Conservation (phyloP, 441 rosid genomes). For the Pelargonium citronellum region DNA sequence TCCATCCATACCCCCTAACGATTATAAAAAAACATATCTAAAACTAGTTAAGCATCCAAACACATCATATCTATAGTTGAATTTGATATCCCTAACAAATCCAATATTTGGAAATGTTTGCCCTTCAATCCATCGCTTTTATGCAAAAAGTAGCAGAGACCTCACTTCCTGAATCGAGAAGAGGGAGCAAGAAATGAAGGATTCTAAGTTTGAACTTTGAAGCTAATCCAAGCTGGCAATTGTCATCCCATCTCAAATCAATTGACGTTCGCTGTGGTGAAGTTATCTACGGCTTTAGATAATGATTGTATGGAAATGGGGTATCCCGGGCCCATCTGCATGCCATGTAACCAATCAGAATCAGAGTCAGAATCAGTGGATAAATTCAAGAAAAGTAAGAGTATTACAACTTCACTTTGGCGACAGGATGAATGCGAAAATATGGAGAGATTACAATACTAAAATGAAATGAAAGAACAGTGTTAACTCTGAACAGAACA, state of each 20-base stretch:
- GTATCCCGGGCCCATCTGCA: conserved; percentile 90
- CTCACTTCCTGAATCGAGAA: conserved; percentile 1
- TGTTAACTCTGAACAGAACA: neutral
- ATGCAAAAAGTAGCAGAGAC: neutral
- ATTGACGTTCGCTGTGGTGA: conserved; percentile 47
- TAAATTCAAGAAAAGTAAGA: neutral
- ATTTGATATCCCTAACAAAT: no score
- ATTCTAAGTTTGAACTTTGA: conserved; percentile 17
- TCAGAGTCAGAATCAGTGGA: neutral
- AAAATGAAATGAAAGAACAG: neutral
- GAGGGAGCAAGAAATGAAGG: conserved; percentile 1
- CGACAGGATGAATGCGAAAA: no score
- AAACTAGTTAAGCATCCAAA: no score
- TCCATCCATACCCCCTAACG: no score
- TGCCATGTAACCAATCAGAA: conserved; percentile 3
- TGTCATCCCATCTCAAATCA: conserved; percentile 15
- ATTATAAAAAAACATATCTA: no score
- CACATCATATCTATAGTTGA: no score
- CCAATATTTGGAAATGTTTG: no score
- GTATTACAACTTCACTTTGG: neutral
- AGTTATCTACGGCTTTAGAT: conserved; percentile 85
- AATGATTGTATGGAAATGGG: conserved; percentile 78
- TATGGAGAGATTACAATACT: no score
- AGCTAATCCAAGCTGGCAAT: neutral
- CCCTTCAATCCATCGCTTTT: no score